Percentiles rank a stretch among this genome's conserved stretches.
Evolutionary conservation across 2,329 filamentous ascomycete genomes (phyloP).

Genomic region (Bipolaris oryzae): DNA sequence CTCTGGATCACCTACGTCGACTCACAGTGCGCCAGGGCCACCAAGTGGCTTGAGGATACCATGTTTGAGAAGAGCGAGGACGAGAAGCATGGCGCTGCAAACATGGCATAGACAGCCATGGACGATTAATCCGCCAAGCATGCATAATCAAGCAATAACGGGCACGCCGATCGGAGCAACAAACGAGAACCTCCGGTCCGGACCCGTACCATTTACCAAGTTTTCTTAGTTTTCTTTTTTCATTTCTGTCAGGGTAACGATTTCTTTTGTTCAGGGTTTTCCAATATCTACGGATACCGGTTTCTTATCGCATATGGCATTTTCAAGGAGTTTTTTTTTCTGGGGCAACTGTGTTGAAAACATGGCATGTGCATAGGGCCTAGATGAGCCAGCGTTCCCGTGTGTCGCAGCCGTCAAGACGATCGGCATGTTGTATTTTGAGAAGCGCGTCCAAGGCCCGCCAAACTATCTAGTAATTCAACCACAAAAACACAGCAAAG

Average conservation of each 20-base stretch:
- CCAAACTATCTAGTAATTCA: constrained; percentile 7
- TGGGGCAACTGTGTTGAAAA: background rate
- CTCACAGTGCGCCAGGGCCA: constrained; percentile 56
- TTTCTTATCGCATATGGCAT: constrained; percentile 1
- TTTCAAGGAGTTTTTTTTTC: constrained; percentile 8
- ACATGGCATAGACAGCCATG: constrained; percentile 27
- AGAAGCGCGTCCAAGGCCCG: background rate
- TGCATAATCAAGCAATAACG: background rate
- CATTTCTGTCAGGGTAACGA: constrained; percentile 5
- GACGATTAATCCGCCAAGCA: background rate
- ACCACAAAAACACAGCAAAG: background rate
- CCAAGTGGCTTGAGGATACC: constrained; percentile 55
- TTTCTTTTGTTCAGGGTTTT: constrained; percentile 9
- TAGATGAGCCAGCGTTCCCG: constrained; percentile 5
- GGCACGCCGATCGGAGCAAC: constrained; percentile 1
- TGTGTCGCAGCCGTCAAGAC: constrained; percentile 1
- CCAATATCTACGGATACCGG: constrained; percentile 13
- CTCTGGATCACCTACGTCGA: constrained; percentile 61
- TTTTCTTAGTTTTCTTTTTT: background rate
- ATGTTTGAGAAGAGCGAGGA: constrained; percentile 56
- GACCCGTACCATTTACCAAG: background rate
- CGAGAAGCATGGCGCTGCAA: constrained; percentile 37
- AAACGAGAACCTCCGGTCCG: constrained; percentile 16
- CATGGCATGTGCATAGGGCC: constrained; percentile 2
- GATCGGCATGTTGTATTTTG: constrained; percentile 3